Evolutionary conservation across 305 asterid genomes (phyloP), one percentile per base, ranked within the genome.

Genomic region (Fraxinus velutina): DNA sequence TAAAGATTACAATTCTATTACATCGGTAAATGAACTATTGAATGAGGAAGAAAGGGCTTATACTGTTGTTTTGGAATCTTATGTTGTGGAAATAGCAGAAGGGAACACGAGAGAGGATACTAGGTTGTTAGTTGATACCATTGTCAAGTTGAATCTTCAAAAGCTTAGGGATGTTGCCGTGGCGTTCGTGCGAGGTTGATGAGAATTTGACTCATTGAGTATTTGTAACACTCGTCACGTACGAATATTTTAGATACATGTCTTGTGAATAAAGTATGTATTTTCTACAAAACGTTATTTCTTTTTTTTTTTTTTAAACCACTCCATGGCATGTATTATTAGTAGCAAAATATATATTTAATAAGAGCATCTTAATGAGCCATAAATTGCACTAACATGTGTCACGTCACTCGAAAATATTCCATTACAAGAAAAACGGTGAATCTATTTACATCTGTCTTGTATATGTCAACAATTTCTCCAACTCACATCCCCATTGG

Each of bases 71-170:
- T 81, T 86, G 87, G 92, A 89, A 72, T 86, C 90, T 9, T 89
- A 89, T 33, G 87, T 85, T 34, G 92, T 88, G 13, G 91, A 89
- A 36, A 86, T 89, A n/a, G 90, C 92, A 0, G 85, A 83, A 33
- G 92, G 92, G 62, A 90, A 90, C 55, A 86, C 88, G 0, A 83
- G 79, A 6, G 92, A 88, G 73, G 92, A 88, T 15, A 88, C 92
- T 0, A 87, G 79, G 79, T 73, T 88, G 90, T 90, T 88, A 57
- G 86, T 89, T 0, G 91, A 88, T 60, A 88, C 92, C 0, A 86
- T 90, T 17, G 91, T 90, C 92, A 22, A 21, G 32, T 22, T 62
- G 72, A 62, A 62, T 9, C 32, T 62, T 22, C 72, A 62, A 24
- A 62, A 62, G 32, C 72, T 62, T 7, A 62, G 4, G 71, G 71